Evolutionary conservation across 2,329 filamentous ascomycete genomes (phyloP).

Genomic region (Alternaria gansuensis): DNA sequence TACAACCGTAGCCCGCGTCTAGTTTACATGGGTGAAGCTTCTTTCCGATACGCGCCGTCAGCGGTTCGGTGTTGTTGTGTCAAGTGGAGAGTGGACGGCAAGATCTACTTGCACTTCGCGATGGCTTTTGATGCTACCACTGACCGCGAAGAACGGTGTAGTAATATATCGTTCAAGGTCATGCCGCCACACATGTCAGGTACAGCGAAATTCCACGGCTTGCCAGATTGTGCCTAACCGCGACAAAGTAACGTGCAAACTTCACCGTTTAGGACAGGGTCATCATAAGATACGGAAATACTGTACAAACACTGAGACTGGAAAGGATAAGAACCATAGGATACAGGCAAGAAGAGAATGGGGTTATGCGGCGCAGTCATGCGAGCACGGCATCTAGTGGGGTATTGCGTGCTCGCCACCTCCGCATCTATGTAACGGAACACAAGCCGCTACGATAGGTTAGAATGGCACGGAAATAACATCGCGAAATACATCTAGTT

Average conservation of each 20-base stretch:
- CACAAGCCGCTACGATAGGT: neutral
- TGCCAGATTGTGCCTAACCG: too few species aligned
- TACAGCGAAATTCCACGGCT: too few species aligned
- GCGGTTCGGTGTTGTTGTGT: too few species aligned
- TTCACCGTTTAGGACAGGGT: neutral
- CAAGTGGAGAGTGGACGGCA: too few species aligned
- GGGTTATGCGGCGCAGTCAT: slow-evolving; percentile 2
- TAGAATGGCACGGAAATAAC: neutral
- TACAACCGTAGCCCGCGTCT: too few species aligned
- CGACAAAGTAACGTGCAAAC: too few species aligned
- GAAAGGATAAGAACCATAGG: neutral
- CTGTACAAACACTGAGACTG: neutral
- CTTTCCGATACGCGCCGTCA: neutral
- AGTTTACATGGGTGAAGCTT: too few species aligned
- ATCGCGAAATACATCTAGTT: neutral
- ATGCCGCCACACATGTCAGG: too few species aligned
- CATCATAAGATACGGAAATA: neutral
- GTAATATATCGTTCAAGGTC: too few species aligned
- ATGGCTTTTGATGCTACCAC: too few species aligned
- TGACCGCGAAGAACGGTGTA: too few species aligned
- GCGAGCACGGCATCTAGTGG: slow-evolving; percentile 35
- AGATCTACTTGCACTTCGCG: too few species aligned
- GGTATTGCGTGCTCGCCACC: slow-evolving; percentile 38
- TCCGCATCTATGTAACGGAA: slow-evolving; percentile 2
- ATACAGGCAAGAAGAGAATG: neutral